These are phyloP conservation scores for Alternaria sp. DNA, from an alignment of 2,329 filamentous ascomycete species.

Conservation along the genomic window DNA sequence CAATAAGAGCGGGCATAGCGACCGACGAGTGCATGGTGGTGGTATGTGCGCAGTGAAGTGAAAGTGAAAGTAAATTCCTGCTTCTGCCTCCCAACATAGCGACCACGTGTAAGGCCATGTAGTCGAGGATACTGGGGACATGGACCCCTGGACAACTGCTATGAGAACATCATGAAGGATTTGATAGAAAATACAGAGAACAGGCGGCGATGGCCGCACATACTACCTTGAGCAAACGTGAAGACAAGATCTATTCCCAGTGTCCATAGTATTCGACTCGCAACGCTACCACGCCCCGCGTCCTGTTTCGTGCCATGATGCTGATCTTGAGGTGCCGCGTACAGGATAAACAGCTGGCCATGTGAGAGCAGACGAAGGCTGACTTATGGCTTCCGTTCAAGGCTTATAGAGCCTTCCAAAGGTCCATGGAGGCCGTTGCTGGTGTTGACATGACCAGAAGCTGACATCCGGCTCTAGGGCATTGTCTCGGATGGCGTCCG, in stretches of 20 bases:
- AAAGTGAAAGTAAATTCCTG: background rate
- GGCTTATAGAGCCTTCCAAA: background rate
- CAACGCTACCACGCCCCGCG: background rate
- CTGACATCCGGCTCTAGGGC: background rate
- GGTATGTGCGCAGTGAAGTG: background rate
- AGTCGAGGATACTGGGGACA: background rate
- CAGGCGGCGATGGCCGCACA: background rate
- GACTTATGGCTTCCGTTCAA: fast-evolving
- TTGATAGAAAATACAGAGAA: background rate
- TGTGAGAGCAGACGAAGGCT: background rate
- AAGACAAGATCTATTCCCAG: background rate
- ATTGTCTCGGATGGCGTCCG: background rate
- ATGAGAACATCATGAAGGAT: background rate
- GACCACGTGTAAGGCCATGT: background rate
- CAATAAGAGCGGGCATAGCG: background rate
- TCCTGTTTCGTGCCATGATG: background rate
- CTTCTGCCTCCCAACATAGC: background rate
- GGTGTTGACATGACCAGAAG: background rate
- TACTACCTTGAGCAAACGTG: background rate
- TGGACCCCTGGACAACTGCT: background rate
- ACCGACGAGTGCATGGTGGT: background rate
- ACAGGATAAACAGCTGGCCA: background rate
- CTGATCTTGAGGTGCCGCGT: background rate
- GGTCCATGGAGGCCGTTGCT: background rate
- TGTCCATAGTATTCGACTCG: background rate